Evolutionary conservation across 345 rosid genomes (phyloP).

Genomic region (Acer saccharum): DNA sequence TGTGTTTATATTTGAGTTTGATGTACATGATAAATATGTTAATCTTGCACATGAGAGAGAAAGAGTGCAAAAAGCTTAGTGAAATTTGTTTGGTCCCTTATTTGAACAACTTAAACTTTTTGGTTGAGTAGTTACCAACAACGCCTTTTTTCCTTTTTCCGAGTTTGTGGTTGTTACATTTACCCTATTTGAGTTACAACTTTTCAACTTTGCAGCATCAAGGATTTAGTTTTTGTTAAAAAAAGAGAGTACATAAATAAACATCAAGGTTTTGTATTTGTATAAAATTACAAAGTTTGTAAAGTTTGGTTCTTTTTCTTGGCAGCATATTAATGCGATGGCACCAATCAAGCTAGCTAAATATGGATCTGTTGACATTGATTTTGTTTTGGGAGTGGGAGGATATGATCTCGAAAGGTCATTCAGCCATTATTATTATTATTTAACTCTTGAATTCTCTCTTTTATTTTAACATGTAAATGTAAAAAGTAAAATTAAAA

Average conservation of each 20-base stretch:
- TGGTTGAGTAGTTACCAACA: slow-evolving; percentile 1
- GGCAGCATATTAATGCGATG: slow-evolving; percentile 62
- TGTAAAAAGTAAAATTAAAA: neutral
- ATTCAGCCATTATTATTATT: neutral
- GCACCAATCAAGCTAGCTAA: slow-evolving; percentile 64
- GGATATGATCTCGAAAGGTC: slow-evolving; percentile 84
- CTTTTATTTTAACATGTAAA: neutral
- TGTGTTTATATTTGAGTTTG: neutral
- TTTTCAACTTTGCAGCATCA: neutral
- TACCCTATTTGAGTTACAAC: neutral
- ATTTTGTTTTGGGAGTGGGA: slow-evolving; percentile 76
- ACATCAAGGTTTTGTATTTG: neutral
- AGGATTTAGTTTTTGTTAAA: neutral
- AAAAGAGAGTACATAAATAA: neutral
- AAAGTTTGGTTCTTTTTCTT: slow-evolving; percentile 16
- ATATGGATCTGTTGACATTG: slow-evolving; percentile 68
- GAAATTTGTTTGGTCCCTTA: too few relatives aligned
- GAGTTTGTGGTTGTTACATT: neutral
- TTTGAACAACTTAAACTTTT: neutral
- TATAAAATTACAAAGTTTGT: neutral
- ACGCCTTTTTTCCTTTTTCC: neutral
- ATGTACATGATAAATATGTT: neutral
- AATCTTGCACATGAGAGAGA: neutral
- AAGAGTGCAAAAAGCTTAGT: neutral
- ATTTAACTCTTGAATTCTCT: neutral